Evolutionary conservation across 805 yeast species (phyloP).

Genomic region (Limtongia smithiae): DNA sequence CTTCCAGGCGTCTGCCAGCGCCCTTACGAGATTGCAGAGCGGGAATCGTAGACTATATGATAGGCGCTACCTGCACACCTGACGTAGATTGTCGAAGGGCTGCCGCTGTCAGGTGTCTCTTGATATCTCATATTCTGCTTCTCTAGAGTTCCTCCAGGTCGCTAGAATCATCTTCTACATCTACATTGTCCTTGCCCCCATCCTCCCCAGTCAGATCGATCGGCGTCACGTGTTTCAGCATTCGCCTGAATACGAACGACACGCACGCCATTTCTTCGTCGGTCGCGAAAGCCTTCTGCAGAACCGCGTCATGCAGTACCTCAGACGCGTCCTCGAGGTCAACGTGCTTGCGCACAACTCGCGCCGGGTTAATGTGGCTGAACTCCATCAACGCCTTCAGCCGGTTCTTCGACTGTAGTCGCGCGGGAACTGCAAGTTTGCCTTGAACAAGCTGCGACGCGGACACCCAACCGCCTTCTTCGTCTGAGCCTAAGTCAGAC

Average conservation of each 20-base stretch:
- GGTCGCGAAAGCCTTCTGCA: constrained; percentile 6
- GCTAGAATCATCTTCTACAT: neutral
- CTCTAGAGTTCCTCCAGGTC: neutral
- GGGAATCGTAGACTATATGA: no score
- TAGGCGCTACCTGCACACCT: no score
- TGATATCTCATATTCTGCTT: no score
- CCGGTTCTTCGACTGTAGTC: constrained; percentile 44
- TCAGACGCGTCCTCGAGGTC: constrained; percentile 4
- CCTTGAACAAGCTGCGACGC: constrained; percentile 48
- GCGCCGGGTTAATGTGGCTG: constrained; percentile 59
- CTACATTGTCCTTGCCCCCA: neutral
- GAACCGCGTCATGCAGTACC: constrained; percentile 13
- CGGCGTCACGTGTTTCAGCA: neutral
- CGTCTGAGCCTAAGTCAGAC: constrained; percentile 31
- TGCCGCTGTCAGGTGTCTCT: no score
- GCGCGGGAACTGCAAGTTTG: constrained; percentile 14
- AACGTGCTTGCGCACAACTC: neutral
- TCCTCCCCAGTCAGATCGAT: neutral
- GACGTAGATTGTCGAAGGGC: no score
- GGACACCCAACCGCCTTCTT: constrained; percentile 47
- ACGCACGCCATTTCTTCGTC: constrained; percentile 3
- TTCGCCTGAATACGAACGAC: constrained; percentile 11
- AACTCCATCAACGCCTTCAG: constrained; percentile 59
- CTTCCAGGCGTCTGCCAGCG: no score
- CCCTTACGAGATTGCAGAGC: no score